Evolutionary conservation across 495 filamentous ascomycete genomes (phyloP).

Genomic region (Stereocaulon alpinum): DNA sequence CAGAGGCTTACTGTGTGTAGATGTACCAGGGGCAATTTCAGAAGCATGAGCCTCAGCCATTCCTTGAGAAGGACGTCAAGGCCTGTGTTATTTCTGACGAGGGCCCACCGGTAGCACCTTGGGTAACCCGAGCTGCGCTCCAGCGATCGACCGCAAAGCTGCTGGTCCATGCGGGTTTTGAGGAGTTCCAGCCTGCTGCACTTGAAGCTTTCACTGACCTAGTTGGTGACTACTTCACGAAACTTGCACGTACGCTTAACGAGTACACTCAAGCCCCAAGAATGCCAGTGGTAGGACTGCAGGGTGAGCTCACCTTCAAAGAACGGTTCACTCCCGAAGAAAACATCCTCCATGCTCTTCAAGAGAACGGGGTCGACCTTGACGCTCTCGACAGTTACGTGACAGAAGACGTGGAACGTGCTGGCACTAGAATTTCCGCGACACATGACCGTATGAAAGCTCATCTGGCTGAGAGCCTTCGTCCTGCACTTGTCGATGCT

Average conservation of each 20-base stretch:
- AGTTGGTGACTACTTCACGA: constrained; percentile 78
- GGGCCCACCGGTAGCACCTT: constrained; percentile 73
- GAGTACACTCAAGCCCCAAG: constrained; percentile 75
- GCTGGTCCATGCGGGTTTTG: constrained; percentile 93
- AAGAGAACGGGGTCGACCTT: constrained; percentile 69
- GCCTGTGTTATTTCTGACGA: constrained; percentile 79
- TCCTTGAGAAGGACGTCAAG: constrained; percentile 73
- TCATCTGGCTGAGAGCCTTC: constrained; percentile 79
- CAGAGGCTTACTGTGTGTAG: constrained; percentile 31
- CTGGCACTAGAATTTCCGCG: constrained; percentile 66
- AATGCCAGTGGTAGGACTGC: constrained; percentile 27
- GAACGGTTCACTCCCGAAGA: constrained; percentile 69
- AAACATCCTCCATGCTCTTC: constrained; percentile 73
- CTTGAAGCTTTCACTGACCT: constrained; percentile 85
- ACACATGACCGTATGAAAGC: constrained; percentile 90
- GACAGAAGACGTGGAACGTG: constrained; percentile 86
- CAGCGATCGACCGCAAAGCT: constrained; percentile 88
- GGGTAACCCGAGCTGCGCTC: constrained; percentile 68
- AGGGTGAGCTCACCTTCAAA: constrained; percentile 43
- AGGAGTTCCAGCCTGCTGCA: constrained; percentile 92
- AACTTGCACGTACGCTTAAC: constrained; percentile 66
- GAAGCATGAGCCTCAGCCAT: constrained; percentile 89
- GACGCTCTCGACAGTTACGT: constrained; percentile 79
- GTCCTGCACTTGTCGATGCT: constrained; percentile 72
- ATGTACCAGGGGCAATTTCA: constrained; percentile 98